phyloP scores from a whole-genome alignment of 1,284 basidiomycete genomes.

The Kwoniella shivajii region DNA sequence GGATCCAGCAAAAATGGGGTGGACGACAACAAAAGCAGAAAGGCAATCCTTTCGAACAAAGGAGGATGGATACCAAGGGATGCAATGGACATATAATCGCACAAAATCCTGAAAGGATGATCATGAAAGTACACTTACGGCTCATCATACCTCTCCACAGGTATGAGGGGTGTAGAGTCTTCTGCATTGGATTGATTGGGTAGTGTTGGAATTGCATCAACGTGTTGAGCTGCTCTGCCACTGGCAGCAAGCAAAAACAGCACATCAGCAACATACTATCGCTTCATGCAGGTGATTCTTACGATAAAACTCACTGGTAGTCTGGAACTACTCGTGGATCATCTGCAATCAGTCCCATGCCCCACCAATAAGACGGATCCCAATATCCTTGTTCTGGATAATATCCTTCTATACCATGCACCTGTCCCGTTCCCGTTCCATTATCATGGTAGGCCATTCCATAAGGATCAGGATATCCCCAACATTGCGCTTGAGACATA shows the following conservation, averaged over 20 bases:
- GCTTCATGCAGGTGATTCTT: no score
- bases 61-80: no score
- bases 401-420: slow-evolving; percentile 8
- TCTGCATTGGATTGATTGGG: background rate
- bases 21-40: background rate
- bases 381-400: slow-evolving; percentile 19
- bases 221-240: slow-evolving; percentile 14
- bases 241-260: no score
- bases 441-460: background rate
- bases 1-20: background rate
- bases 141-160: slow-evolving; percentile 5
- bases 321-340: background rate
- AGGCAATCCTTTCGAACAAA: slow-evolving; percentile 10
- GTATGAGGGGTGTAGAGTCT: slow-evolving; percentile 2
- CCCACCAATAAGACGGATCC: slow-evolving; percentile 24
- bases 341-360: slow-evolving; percentile 11
- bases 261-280: no score
- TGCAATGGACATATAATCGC: background rate
- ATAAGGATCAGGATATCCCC: slow-evolving; percentile 7
- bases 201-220: background rate
- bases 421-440: background rate
- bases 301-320: no score
- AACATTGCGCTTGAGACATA: slow-evolving; percentile 3
- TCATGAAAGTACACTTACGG: slow-evolving; percentile 9
- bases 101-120: background rate